Conservation (phyloP, 768 basidiomycete genomes). For the Amanita muscaria region DNA sequence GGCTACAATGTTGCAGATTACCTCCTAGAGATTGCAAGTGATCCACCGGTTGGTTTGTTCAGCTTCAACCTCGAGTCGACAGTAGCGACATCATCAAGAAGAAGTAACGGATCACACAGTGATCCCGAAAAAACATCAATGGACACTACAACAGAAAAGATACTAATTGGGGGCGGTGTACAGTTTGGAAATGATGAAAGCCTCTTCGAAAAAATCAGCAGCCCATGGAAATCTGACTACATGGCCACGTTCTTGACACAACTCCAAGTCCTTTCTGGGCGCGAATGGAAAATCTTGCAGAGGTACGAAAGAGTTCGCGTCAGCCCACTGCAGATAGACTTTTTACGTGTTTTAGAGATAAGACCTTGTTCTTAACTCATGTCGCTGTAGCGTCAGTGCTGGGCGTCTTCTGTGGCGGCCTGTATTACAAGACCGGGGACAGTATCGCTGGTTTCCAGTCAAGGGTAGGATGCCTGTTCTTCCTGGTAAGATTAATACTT, state of each 20-base stretch:
- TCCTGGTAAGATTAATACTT: conserved; percentile 46
- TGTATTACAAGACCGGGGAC: conserved; percentile 73
- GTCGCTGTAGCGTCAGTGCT: conserved; percentile 57
- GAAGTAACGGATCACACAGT: background rate
- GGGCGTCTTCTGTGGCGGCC: conserved; percentile 84
- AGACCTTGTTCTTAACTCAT: conserved; percentile 77
- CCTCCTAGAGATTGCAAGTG: conserved; percentile 79
- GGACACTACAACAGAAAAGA: background rate
- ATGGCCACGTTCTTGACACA: conserved; percentile 85
- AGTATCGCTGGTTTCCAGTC: conserved; percentile 93
- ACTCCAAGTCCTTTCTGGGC: conserved; percentile 66
- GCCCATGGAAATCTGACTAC: conserved; percentile 29
- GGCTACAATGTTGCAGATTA: conserved; percentile 94
- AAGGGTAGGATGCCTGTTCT: conserved; percentile 90
- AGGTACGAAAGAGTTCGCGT: conserved; percentile 33
- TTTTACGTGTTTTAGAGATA: conserved; percentile 45
- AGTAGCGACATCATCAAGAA: background rate
- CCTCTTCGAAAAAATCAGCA: background rate
- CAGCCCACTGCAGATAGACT: background rate
- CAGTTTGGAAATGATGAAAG: background rate
- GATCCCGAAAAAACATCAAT: conserved; percentile 9
- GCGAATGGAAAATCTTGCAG: conserved; percentile 79
- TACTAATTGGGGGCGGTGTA: background rate
- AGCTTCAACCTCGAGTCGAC: conserved; percentile 12
- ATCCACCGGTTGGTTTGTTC: conserved; percentile 44